Base-by-base conservation (phyloP, 2,329 filamentous ascomycete species). In the Ophiocordyceps robertsii region DNA sequence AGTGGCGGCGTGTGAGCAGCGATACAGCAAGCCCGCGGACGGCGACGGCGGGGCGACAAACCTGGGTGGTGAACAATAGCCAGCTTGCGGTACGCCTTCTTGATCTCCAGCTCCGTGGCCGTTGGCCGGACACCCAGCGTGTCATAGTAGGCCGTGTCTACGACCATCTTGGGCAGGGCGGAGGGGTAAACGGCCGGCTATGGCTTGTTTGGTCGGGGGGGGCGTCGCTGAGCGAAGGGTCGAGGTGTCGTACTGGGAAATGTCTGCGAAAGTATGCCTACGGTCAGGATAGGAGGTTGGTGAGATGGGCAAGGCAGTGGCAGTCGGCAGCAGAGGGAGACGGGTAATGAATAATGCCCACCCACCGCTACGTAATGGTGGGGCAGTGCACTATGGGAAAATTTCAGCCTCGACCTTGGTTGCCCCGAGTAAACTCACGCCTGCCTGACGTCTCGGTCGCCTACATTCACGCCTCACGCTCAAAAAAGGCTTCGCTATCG, bases 31-130 rank as follows among this genome's bases (percentile, higher is more conserved):
- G 12, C 14, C n/a, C 11, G 14, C 3, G 29, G 27, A 33, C 12
- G 29, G 38, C 37, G 35, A n/a, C 13, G 36, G 38, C 41, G 30
- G 36, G 36, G 33, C 27, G 32, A 53, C 67, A 53, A 67, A 85
- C 83, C 84, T 49, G 87, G 87, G 63, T 95, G 90, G 56, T 94
- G 86, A 52, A 89, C 77, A 62, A 96, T 95, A 53, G 92, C 92
- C 52, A 92, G 75, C 67, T 90, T 95, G 60, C 89, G 80, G 66
- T 95, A 95, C 27, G 89, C 89, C 69, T 95, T 95, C 65, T 95
- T 95, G 66, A 95, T 95, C 61, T 95, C 88, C 40, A 95, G 75
- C 61, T 90, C 85, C 33, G 85, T 83, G 29, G 89, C 90, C 43
- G 82, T 86, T 51, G 87, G 82, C 66, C 81, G 71, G 56, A 95